Evolutionary conservation across 1,284 basidiomycete genomes (phyloP).

Genomic region (Puccinia sorghi): DNA sequence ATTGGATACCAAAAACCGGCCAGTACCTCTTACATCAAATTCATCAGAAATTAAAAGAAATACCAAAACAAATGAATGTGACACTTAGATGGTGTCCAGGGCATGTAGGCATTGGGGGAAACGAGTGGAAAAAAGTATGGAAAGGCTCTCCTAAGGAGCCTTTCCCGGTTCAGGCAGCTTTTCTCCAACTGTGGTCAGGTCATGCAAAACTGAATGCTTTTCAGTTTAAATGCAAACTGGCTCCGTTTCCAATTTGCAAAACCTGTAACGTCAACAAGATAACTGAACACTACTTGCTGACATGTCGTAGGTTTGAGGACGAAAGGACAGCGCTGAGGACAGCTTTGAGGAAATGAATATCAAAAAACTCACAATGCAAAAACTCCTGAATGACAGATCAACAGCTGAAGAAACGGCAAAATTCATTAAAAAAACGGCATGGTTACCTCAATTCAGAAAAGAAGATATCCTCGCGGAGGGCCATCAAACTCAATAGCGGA

Average conservation of each 20-base stretch:
- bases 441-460: no score
- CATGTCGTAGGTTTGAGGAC: neutral
- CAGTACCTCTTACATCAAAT: neutral
- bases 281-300: neutral
- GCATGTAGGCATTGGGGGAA: neutral
- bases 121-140: no score
- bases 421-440: no score
- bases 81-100: neutral
- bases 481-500: neutral
- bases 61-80: no score
- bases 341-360: neutral
- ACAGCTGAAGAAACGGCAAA: no score
- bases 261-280: neutral
- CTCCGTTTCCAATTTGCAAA: neutral
- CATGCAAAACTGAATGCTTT: neutral
- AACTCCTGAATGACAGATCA: neutral
- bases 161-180: neutral
- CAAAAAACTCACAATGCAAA: neutral
- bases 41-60: no score
- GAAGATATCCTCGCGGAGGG: no score
- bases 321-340: neutral
- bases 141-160: no score
- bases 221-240: slow-evolving; percentile 8
- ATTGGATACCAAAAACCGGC: neutral
- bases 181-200: slow-evolving; percentile 14